Base-by-base conservation (phyloP, 805 yeast species). In the Blastobotrys terrestris region DNA sequence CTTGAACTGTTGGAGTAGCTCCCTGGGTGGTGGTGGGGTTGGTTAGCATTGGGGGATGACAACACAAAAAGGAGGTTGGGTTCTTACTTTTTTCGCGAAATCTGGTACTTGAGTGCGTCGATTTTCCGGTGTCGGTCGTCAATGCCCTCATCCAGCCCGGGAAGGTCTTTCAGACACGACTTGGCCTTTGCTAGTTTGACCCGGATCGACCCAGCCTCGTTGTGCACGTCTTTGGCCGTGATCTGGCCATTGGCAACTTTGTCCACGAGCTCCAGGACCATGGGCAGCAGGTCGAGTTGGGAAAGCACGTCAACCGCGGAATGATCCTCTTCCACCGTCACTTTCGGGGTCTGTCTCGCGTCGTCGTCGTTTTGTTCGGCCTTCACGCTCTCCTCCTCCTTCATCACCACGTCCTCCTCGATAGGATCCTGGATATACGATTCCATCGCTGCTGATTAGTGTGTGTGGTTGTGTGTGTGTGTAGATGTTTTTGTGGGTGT, bases 171-270 rank as follows among this genome's bases (percentile, higher is more conserved):
- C 22, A 63, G 39, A 31, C 49, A 26, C 31, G 55, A 52, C 49
- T 57, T 57, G 40, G 64, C 65, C 46, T 55, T 51, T 16, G 60
- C 50, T 14, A 62, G 39, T 18, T 56, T 55, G 20, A 61, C 61
- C 46, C 66, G 52, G 14, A 63, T 61, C 1, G 63, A 55, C n/a
- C 66, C 66, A 4, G 65, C 63, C 60, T 58, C 63, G 48, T 63
- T 63, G 47, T 62, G 60, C 8, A 60, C 59, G 43, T 64, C 63
- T 44, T 62, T 63, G 15, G 66, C 58, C 7, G 60, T 48, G 18
- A 63, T 48, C 39, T 52, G 48, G 16, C 65, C 64, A 15, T 50
- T 49, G 13, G 41, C 48, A 16, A 63, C 55, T 15, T 53, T 48
- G 26, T 58, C 61, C 13, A 62, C 49, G 8, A 63, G 48, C 8